phyloP scores from a whole-genome alignment of 2,329 filamentous ascomycete genomes.

The Paraphoma chrysanthemicola region DNA sequence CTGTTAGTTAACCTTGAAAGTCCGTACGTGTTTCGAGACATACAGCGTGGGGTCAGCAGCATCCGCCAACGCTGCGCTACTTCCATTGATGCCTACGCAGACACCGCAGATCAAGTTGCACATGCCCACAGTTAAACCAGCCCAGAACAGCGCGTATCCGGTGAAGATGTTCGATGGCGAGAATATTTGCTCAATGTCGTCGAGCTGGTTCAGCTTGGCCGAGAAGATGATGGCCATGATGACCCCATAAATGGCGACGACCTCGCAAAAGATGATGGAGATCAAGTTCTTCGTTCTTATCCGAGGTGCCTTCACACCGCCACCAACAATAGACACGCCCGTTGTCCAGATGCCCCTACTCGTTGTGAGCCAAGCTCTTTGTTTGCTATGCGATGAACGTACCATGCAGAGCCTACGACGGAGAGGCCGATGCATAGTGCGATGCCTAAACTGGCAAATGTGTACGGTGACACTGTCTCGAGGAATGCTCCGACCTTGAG shows the following conservation, averaged over 20 bases:
- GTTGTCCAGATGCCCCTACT: conserved; percentile 98
- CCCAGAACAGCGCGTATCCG: conserved; percentile 95
- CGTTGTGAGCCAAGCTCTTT: conserved; percentile 15
- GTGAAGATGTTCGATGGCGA: conserved; percentile 88
- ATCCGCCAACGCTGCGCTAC: conserved; percentile 93
- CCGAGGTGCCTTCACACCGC: conserved; percentile 92
- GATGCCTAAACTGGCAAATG: conserved; percentile 91
- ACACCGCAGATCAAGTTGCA: conserved; percentile 97
- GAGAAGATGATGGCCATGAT: conserved; percentile 99
- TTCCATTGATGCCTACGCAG: conserved; percentile 97
- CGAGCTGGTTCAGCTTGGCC: conserved; percentile 77
- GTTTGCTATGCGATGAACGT: conserved; percentile 41
- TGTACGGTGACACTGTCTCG: conserved; percentile 91
- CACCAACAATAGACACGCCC: conserved; percentile 94
- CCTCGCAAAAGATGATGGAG: conserved; percentile 99
- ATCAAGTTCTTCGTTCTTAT: conserved; percentile 99
- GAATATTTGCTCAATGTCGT: conserved; percentile 70
- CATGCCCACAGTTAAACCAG: conserved; percentile 88
- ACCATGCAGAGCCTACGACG: conserved; percentile 98
- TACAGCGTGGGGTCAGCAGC: conserved; percentile 90
- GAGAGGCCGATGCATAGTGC: conserved; percentile 94
- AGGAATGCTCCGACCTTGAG: conserved; percentile 87
- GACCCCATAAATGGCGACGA: conserved; percentile 99
- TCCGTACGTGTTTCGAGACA: conserved; percentile 46
- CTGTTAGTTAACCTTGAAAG: conserved; percentile 10